These are phyloP conservation scores for Hemisphaericaspora subhashii DNA, from an alignment of 1,139 yeast species.

Conservation along the genomic window DNA sequence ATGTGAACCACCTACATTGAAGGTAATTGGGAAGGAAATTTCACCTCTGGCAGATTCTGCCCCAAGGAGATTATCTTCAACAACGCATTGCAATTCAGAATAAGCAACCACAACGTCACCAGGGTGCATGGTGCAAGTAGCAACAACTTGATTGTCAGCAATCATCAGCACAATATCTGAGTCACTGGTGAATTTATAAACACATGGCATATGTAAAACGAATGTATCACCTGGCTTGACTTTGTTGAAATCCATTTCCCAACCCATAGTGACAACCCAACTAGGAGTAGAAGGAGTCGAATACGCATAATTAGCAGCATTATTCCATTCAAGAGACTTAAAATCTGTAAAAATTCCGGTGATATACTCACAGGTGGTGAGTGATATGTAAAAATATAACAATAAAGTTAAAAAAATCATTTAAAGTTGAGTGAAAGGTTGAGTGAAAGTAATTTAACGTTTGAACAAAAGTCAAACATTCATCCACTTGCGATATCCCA, in stretches of 20 bases:
- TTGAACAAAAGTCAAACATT: too few relatives aligned
- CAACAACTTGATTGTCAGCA: conserved; percentile 19
- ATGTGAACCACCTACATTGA: conserved; percentile 24
- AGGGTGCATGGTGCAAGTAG: conserved; percentile 22
- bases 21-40: conserved; percentile 21
- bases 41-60: neutral
- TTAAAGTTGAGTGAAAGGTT: too few relatives aligned
- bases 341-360: conserved; percentile 12
- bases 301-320: conserved; percentile 6
- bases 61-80: conserved; percentile 10
- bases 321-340: conserved; percentile 4
- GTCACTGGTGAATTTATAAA: conserved; percentile 23
- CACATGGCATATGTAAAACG: conserved; percentile 27
- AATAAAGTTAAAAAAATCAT: too few relatives aligned
- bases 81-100: conserved; percentile 26
- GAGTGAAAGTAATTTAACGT: too few relatives aligned
- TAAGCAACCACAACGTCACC: conserved; percentile 22
- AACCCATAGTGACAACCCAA: conserved; percentile 25
- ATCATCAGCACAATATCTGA: conserved; percentile 15
- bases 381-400: too few relatives aligned
- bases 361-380: conserved; percentile 22
- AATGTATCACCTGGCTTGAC: conserved; percentile 30
- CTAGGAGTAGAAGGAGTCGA: conserved; percentile 16
- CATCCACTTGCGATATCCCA: too few relatives aligned
- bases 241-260: conserved; percentile 21